Conservation (phyloP, 768 basidiomycete genomes). For the Collybia sordida region DNA sequence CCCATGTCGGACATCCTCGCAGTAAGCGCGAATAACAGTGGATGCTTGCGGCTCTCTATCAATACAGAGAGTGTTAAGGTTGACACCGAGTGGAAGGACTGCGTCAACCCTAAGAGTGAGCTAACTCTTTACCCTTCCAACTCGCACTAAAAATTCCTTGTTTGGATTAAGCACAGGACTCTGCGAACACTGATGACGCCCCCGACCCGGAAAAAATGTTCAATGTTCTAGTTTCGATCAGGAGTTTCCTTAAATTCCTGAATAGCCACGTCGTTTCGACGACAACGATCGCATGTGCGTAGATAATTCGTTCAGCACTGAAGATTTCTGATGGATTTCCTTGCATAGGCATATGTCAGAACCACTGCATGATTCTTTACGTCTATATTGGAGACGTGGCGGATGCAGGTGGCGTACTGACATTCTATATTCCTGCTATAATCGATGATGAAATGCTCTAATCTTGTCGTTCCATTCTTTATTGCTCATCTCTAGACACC, state of each 20-base stretch:
- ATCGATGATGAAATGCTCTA: constrained; percentile 46
- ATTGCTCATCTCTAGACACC: too few relatives aligned
- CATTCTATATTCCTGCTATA: constrained; percentile 84
- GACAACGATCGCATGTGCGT: constrained; percentile 82
- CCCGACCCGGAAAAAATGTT: constrained; percentile 59
- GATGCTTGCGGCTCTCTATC: constrained; percentile 52
- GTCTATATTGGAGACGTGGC: constrained; percentile 84
- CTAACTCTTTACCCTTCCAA: background rate
- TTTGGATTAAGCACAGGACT: constrained; percentile 10
- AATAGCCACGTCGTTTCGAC: constrained; percentile 78
- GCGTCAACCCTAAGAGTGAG: constrained; percentile 63
- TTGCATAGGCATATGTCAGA: constrained; percentile 69
- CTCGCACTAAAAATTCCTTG: background rate
- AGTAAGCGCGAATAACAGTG: constrained; percentile 66
- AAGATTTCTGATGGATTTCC: background rate
- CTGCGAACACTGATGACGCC: constrained; percentile 32
- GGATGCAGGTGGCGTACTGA: constrained; percentile 81
- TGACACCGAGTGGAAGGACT: constrained; percentile 78
- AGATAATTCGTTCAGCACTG: background rate
- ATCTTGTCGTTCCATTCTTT: too few relatives aligned
- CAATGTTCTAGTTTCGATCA: constrained; percentile 67
- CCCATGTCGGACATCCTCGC: constrained; percentile 69
- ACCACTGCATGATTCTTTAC: constrained; percentile 84
- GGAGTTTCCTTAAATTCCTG: constrained; percentile 80
- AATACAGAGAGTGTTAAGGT: constrained; percentile 74